These are phyloP conservation scores for Acanthamoeba sp. DNA, from an alignment of 208 protist genomes.

Conservation along the genomic window DNA sequence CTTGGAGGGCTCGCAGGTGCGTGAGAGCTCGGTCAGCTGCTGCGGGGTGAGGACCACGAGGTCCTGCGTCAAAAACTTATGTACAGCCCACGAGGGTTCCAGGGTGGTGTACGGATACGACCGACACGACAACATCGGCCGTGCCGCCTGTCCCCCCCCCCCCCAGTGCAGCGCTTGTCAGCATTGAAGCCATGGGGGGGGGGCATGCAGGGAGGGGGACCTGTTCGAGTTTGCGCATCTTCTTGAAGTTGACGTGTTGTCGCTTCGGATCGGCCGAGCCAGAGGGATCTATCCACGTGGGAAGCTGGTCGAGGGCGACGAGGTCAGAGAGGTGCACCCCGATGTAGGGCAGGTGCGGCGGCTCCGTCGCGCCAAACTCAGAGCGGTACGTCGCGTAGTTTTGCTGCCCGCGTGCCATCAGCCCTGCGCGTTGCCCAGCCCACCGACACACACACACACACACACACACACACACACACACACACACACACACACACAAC, in stretches of 20 bases:
- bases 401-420: conserved; percentile 14
- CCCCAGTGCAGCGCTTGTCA: too few species aligned
- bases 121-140: not conserved
- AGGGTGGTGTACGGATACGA: not conserved
- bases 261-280: not conserved
- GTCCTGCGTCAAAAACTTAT: conserved; percentile 3
- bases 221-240: conserved; percentile 1
- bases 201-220: too few species aligned
- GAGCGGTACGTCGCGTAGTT: not conserved
- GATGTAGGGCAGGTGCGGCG: conserved; percentile 1
- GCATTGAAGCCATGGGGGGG: too few species aligned
- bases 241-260: not conserved
- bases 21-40: not conserved
- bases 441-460: not conserved
- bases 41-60: not conserved
- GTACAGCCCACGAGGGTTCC: not conserved
- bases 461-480: too few species aligned
- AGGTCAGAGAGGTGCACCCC: conserved; percentile 23
- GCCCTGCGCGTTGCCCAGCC: not conserved
- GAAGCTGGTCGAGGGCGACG: conserved; percentile 11
- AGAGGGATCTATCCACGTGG: not conserved
- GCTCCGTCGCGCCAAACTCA: not conserved
- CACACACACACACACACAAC: too few species aligned
- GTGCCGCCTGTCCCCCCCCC: not conserved
- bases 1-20: not conserved